A percentile compares a stretch with the other conserved stretches of the same genome.
phyloP scores from a whole-genome alignment of 768 basidiomycete genomes.

The Lactarius vividus region DNA sequence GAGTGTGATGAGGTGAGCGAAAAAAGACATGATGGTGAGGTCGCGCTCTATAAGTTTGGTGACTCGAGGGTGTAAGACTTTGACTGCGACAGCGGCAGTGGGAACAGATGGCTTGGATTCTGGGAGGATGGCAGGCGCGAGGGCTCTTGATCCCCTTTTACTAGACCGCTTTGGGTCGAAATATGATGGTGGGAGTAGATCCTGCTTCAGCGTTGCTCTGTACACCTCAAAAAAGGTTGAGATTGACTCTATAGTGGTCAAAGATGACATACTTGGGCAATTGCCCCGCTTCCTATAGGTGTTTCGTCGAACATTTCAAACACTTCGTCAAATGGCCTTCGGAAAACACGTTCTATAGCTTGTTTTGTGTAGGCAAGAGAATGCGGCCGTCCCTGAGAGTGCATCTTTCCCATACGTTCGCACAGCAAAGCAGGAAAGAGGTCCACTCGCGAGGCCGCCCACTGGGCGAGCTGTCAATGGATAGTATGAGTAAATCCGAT shows the following conservation, averaged over 20 bases:
- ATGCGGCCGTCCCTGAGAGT: constrained; percentile 86
- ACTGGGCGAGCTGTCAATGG: constrained; percentile 81
- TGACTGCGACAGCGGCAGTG: constrained; percentile 88
- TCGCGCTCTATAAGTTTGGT: constrained; percentile 81
- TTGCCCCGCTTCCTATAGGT: constrained; percentile 98
- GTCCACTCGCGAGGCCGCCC: constrained; percentile 95
- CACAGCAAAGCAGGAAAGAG: constrained; percentile 88
- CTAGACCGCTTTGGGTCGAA: constrained; percentile 66
- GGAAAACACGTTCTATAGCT: constrained; percentile 83
- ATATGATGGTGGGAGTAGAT: constrained; percentile 84
- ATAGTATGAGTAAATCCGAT: neutral
- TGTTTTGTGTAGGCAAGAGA: constrained; percentile 71
- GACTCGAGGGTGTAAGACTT: constrained; percentile 90
- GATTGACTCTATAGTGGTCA: neutral
- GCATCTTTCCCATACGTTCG: constrained; percentile 76
- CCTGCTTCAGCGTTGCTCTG: constrained; percentile 76
- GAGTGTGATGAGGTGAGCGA: constrained; percentile 71
- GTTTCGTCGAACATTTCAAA: constrained; percentile 85
- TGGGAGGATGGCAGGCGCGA: constrained; percentile 47
- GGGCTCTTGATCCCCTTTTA: constrained; percentile 45
- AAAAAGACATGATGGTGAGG: constrained; percentile 92
- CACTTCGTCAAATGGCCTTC: constrained; percentile 77
- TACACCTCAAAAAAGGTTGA: constrained; percentile 59
- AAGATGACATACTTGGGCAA: constrained; percentile 68
- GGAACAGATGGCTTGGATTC: constrained; percentile 72